Evolutionary conservation across 805 yeast genomes (phyloP), one percentile per base, ranked within the genome.

Genomic region (Candida vaughaniae): DNA sequence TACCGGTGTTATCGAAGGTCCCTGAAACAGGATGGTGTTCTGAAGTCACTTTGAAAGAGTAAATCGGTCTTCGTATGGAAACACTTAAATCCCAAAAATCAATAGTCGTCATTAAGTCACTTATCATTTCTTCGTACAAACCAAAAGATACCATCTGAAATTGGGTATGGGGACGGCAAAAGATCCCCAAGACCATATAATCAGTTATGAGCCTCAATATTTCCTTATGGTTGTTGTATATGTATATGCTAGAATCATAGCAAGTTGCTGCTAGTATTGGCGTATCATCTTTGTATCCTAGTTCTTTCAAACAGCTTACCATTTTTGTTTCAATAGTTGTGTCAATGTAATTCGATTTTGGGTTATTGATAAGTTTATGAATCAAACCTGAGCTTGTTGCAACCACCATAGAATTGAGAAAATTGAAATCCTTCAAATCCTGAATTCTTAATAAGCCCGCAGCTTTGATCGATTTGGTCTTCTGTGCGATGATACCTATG

Each of bases 61-160:
- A 14, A 9, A 41, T 16, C 3, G 43, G 35, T 4, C 25, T 23
- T 9, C 39, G 12, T 17, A 36, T 23, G 22, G 33, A 25, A 9
- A 16, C 19, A 18, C 23, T 27, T 22, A 63, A 41, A 39, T 62
- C 64, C 69, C 69, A 63, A 19, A 56, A 51, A 23, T 58, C 56
- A 4, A 63, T 35, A 3, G 48, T 35, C 3, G 55, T 40, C 3
- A 37, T 29, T 16, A 29, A 16, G 22, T 11, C 25, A 12, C 33
- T 29, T 15, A 18, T 20, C 2, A 35, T 22, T 19, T 41, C 41
- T 35, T 41, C 34, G 30, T 37, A 43, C 2, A 48, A 31, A 1
- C 64, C 62, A 34, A 55, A 41, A 1, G 60, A 53, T 3, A 55
- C 47, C 38, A 63, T 57, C 33, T 60, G 65, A 16, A 42, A 43